Percentiles rank a stretch among this genome's conserved stretches.
These are phyloP conservation scores for Pseudocercospora ulei DNA, from an alignment of 2,329 filamentous ascomycete species.

Conservation along the genomic window DNA sequence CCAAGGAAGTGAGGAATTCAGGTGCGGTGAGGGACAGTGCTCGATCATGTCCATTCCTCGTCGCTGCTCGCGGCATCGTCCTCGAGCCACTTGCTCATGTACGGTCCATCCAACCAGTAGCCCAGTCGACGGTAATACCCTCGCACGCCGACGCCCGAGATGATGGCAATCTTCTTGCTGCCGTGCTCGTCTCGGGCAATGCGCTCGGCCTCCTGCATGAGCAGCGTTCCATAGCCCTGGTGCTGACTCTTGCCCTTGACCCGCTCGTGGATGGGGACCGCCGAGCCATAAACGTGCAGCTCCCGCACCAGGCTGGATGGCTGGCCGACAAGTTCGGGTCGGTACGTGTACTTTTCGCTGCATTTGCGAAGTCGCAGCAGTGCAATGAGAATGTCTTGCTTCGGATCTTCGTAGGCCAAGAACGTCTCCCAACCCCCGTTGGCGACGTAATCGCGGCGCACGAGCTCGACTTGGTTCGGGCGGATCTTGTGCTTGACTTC, in stretches of 20 bases:
- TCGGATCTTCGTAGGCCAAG: conserved; percentile 92
- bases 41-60: conserved; percentile 25
- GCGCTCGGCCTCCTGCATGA: conserved; percentile 96
- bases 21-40: too few relatives aligned
- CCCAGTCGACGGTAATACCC: conserved; percentile 91
- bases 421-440: conserved; percentile 99
- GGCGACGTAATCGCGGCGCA: conserved; percentile 84
- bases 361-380: conserved; percentile 83
- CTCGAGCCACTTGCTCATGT: conserved; percentile 42
- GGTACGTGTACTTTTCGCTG: conserved; percentile 81
- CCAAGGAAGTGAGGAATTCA: too few relatives aligned
- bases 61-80: conserved; percentile 27
- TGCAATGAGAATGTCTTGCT: conserved; percentile 94
- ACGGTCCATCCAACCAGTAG: conserved; percentile 86
- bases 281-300: conserved; percentile 91
- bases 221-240: conserved; percentile 85
- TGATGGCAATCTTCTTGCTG: conserved; percentile 88
- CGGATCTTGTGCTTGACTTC: conserved; percentile 98
- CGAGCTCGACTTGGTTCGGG: conserved; percentile 88
- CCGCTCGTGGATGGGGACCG: conserved; percentile 91
- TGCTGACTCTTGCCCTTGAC: conserved; percentile 97
- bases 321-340: conserved; percentile 74
- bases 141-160: conserved; percentile 91
- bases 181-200: conserved; percentile 92
- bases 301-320: conserved; percentile 87